phyloP scores from a whole-genome alignment of 495 filamentous ascomycete genomes.

The Penicillium salamii region DNA sequence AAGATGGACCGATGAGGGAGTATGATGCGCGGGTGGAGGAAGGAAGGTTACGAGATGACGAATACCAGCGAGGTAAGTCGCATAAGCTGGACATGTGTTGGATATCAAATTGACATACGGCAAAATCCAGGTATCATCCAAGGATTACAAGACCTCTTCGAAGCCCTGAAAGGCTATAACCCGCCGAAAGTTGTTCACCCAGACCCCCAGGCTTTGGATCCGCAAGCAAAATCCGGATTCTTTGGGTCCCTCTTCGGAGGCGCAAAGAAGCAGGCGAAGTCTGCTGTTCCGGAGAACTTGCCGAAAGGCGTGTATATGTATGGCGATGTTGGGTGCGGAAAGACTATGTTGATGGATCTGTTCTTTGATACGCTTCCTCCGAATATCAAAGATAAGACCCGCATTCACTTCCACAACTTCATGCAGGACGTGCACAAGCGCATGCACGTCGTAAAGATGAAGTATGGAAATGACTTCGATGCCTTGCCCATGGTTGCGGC shows the following conservation, averaged over 20 bases:
- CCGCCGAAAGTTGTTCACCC: slow-evolving; percentile 74
- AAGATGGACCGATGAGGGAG: slow-evolving; percentile 73
- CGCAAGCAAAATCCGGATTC: slow-evolving; percentile 58
- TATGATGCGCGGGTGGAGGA: slow-evolving; percentile 76
- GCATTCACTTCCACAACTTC: slow-evolving; percentile 99
- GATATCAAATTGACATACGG: slow-evolving; percentile 6
- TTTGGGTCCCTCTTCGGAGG: slow-evolving; percentile 68
- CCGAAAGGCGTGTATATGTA: slow-evolving; percentile 93
- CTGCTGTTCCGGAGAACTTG: slow-evolving; percentile 64
- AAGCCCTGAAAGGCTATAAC: slow-evolving; percentile 72
- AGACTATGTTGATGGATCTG: slow-evolving; percentile 99
- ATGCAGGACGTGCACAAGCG: slow-evolving; percentile 98
- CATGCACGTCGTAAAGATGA: slow-evolving; percentile 84
- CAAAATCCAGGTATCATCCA: slow-evolving; percentile 65
- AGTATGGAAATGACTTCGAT: slow-evolving; percentile 87
- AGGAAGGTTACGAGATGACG: slow-evolving; percentile 76
- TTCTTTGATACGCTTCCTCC: slow-evolving; percentile 91
- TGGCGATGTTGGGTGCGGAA: slow-evolving; percentile 95
- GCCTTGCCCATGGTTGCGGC: slow-evolving; percentile 90
- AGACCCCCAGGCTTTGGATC: slow-evolving; percentile 65
- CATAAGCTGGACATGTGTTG: too few species aligned
- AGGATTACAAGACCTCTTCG: slow-evolving; percentile 82
- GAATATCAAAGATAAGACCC: slow-evolving; percentile 79
- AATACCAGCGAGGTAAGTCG: slow-evolving; percentile 77
- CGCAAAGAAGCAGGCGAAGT: slow-evolving; percentile 23